phyloP scores from a whole-genome alignment of 495 filamentous ascomycete genomes.

The Pseudoneurospora amorphoporcata region DNA sequence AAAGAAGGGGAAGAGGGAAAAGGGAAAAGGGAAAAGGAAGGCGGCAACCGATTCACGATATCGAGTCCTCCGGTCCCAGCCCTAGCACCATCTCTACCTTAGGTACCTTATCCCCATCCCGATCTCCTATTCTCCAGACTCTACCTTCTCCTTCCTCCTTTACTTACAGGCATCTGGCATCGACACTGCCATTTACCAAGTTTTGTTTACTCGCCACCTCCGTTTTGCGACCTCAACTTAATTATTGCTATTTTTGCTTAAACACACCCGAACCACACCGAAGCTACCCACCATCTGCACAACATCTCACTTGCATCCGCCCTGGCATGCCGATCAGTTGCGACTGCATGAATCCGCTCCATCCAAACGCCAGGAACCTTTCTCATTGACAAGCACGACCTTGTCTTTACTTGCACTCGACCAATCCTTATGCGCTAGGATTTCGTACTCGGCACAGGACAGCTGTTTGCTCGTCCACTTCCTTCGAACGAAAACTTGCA shows the following conservation, averaged over 20 bases:
- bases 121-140: background rate
- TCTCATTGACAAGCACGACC: background rate
- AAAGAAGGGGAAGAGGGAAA: background rate
- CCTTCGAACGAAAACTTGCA: background rate
- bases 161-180: background rate
- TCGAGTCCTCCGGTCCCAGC: background rate
- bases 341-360: background rate
- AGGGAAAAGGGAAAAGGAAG: background rate
- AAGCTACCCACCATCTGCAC: background rate
- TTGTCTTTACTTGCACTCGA: background rate
- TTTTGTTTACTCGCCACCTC: background rate
- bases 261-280: background rate
- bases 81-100: background rate
- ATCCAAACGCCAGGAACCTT: background rate
- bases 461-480: background rate
- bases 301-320: background rate
- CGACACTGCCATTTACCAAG: background rate
- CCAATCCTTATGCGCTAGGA: background rate
- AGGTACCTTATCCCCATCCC: background rate
- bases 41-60: background rate
- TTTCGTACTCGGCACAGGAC: background rate
- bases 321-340: background rate
- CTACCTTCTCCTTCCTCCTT: background rate
- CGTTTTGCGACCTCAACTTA: background rate
- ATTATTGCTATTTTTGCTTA: background rate